A percentile compares a stretch with the other conserved stretches of the same genome.
phyloP scores from a whole-genome alignment of 2,329 filamentous ascomycete genomes.

The Orbilia brochopaga region DNA sequence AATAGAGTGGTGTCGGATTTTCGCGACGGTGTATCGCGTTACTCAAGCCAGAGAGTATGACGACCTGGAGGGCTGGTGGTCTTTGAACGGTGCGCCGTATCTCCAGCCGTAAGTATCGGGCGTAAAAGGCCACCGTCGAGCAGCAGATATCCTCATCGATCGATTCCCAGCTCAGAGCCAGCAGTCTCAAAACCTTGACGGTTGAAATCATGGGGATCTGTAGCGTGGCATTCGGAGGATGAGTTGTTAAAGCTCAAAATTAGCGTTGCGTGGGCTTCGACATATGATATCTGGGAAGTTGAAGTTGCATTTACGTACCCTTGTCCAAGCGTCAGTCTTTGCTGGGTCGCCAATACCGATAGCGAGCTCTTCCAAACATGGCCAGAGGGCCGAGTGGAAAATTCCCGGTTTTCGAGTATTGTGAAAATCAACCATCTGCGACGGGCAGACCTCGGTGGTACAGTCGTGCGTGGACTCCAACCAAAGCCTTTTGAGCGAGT shows the following conservation, averaged over 20 bases:
- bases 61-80: slow-evolving; percentile 4
- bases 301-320: too few relatives aligned
- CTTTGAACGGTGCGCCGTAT: background rate
- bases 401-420: too few relatives aligned
- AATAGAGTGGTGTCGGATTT: too few relatives aligned
- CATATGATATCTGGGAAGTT: too few relatives aligned
- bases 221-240: too few relatives aligned
- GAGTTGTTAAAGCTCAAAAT: too few relatives aligned
- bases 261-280: too few relatives aligned
- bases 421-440: too few relatives aligned
- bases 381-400: too few relatives aligned
- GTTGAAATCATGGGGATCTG: slow-evolving; percentile 9
- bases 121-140: background rate
- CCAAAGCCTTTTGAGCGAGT: slow-evolving; percentile 19
- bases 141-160: background rate
- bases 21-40: background rate
- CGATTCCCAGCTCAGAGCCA: background rate
- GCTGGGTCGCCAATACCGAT: background rate
- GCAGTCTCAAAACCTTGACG: slow-evolving; percentile 10
- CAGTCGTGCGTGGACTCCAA: slow-evolving; percentile 22
- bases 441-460: slow-evolving; percentile 19
- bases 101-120: background rate
- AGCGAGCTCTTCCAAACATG: slow-evolving; percentile 6
- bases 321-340: background rate
- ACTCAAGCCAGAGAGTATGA: slow-evolving; percentile 4